Conservation (phyloP, 2,329 filamentous ascomycete genomes). For the Ophiostoma sp. region DNA sequence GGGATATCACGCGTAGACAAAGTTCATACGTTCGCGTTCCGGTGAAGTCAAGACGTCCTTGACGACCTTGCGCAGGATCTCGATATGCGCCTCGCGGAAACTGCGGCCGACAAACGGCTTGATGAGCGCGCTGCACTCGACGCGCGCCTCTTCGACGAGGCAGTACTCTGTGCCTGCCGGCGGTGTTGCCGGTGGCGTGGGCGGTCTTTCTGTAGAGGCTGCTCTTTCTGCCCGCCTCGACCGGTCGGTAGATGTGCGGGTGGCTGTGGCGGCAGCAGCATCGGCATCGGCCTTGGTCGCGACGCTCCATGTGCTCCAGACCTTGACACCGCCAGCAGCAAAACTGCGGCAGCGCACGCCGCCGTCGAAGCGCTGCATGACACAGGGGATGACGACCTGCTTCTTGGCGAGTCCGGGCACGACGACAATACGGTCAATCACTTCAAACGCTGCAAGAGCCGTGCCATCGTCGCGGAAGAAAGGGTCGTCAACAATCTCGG, state of each 20-base stretch:
- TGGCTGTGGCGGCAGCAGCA: background rate
- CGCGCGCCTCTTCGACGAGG: conserved; percentile 35
- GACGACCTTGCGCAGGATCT: conserved; percentile 34
- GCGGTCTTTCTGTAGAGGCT: no score
- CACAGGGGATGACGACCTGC: conserved; percentile 40
- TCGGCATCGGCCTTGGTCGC: conserved; percentile 25
- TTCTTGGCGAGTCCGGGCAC: conserved; percentile 39
- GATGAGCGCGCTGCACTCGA: conserved; percentile 35
- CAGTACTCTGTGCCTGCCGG: conserved; percentile 28
- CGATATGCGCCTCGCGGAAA: conserved; percentile 33
- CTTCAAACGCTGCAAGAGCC: conserved; percentile 32
- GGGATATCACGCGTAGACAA: background rate
- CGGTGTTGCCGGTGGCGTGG: conserved; percentile 3
- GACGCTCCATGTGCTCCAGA: conserved; percentile 39
- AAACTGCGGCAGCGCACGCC: conserved; percentile 43
- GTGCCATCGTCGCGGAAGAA: conserved; percentile 38
- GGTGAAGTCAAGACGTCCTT: conserved; percentile 28
- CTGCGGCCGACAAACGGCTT: conserved; percentile 35
- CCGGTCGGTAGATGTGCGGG: background rate
- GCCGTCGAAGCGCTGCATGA: conserved; percentile 40
- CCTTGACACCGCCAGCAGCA: conserved; percentile 40
- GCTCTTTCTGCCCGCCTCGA: background rate
- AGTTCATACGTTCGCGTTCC: background rate
- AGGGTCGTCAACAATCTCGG: conserved; percentile 37
- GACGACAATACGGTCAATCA: conserved; percentile 37